Percentiles rank a stretch among this genome's conserved stretches.
Conservation (phyloP, 768 basidiomycete species). For the Tulasnella sp. region DNA sequence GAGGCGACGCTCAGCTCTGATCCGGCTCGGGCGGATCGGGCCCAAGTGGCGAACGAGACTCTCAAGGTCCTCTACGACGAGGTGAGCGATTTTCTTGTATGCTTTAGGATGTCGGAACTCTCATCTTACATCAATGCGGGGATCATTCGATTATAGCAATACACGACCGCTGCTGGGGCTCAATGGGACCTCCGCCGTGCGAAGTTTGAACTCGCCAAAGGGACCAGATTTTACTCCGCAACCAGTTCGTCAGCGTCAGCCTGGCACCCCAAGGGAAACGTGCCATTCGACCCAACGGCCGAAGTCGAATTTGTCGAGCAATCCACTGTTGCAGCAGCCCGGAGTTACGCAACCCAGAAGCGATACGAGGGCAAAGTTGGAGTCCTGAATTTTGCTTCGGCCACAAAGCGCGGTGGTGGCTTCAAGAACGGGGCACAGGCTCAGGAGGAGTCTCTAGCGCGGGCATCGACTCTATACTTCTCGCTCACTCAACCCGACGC, state of each 20-base stretch:
- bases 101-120: neutral
- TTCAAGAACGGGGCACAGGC: constrained; percentile 66
- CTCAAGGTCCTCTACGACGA: neutral
- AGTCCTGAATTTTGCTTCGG: constrained; percentile 69
- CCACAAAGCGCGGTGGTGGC: constrained; percentile 67
- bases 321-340: constrained; percentile 1
- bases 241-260: neutral
- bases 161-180: neutral
- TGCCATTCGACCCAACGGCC: neutral
- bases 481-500: constrained; percentile 50
- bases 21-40: neutral
- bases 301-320: neutral
- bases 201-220: neutral
- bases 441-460: constrained; percentile 74
- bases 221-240: constrained; percentile 4
- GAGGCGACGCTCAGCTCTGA: constrained; percentile 2
- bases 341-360: neutral
- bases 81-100: neutral
- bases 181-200: neutral
- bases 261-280: neutral
- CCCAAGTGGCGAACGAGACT: neutral
- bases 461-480: constrained; percentile 61
- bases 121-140: neutral
- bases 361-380: constrained; percentile 35
- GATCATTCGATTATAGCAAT: neutral